Evolutionary conservation across 1,139 yeast genomes (phyloP).

Genomic region (Taphrina pruni): DNA sequence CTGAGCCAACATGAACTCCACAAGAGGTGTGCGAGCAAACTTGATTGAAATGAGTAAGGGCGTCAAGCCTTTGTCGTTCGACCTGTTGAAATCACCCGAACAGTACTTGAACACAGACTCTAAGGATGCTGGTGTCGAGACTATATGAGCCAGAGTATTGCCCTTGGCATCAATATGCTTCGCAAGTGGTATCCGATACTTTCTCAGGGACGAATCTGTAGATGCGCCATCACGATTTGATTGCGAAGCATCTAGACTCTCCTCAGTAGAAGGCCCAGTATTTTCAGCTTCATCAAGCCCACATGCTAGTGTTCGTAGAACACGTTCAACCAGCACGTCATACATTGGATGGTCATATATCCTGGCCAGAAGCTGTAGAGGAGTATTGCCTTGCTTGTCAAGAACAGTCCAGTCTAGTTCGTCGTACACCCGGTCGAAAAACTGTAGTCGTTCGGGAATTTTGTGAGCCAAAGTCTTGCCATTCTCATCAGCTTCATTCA

Average conservation of each 20-base stretch:
- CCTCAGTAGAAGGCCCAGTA: neutral
- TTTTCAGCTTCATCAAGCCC: conserved; percentile 51
- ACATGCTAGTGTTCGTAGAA: conserved; percentile 54
- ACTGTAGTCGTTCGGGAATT: conserved; percentile 63
- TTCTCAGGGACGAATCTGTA: conserved; percentile 45
- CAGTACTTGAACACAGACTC: conserved; percentile 49
- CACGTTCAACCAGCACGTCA: conserved; percentile 57
- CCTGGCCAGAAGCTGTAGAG: conserved; percentile 74
- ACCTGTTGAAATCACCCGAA: conserved; percentile 62
- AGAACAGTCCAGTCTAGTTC: conserved; percentile 71
- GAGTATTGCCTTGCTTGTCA: conserved; percentile 77
- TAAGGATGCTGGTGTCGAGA: conserved; percentile 22
- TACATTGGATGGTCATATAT: conserved; percentile 81
- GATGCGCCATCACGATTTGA: conserved; percentile 44
- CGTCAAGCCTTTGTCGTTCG: conserved; percentile 65
- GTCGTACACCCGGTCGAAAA: conserved; percentile 64
- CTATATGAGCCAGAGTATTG: conserved; percentile 75
- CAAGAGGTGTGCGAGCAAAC: conserved; percentile 68
- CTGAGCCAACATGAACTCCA: conserved; percentile 53
- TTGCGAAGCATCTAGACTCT: neutral
- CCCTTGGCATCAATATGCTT: conserved; percentile 77
- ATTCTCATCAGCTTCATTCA: conserved; percentile 60
- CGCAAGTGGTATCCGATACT: conserved; percentile 38
- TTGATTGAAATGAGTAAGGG: conserved; percentile 76
- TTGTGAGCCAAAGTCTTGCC: conserved; percentile 74